A percentile compares a stretch with the other conserved stretches of the same genome.
These are phyloP conservation scores for Lathyrus sativus DNA, from an alignment of 306 rosid species.

Conservation along the genomic window DNA sequence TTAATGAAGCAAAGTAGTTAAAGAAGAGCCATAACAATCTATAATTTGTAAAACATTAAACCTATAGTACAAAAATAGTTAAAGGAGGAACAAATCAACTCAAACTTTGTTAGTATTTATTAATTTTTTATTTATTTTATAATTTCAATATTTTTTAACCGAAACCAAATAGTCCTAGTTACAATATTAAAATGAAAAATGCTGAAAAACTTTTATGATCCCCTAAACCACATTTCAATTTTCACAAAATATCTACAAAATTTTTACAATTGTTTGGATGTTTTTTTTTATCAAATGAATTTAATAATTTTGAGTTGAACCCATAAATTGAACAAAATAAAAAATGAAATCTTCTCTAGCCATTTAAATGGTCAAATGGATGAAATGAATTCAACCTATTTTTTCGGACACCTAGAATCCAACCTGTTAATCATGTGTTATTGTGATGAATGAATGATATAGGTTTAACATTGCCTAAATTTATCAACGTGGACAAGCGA, in stretches of 20 bases:
- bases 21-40: too few species aligned
- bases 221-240: background rate
- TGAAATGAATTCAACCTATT: background rate
- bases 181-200: background rate
- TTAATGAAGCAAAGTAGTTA: too few species aligned
- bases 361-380: background rate
- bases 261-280: background rate
- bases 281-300: background rate
- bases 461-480: background rate
- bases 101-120: too few species aligned
- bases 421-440: background rate
- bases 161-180: too few species aligned
- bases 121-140: too few species aligned
- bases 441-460: background rate
- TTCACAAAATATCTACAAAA: background rate
- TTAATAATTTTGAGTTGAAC: background rate
- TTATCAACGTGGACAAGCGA: background rate
- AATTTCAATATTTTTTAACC: too few species aligned
- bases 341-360: background rate
- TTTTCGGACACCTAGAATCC: background rate
- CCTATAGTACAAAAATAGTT: too few species aligned
- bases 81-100: too few species aligned
- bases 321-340: background rate
- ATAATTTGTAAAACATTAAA: too few species aligned
- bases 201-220: too few species aligned